phyloP scores from a whole-genome alignment of 129 eudicot genomes.

The Lonicera japonica region DNA sequence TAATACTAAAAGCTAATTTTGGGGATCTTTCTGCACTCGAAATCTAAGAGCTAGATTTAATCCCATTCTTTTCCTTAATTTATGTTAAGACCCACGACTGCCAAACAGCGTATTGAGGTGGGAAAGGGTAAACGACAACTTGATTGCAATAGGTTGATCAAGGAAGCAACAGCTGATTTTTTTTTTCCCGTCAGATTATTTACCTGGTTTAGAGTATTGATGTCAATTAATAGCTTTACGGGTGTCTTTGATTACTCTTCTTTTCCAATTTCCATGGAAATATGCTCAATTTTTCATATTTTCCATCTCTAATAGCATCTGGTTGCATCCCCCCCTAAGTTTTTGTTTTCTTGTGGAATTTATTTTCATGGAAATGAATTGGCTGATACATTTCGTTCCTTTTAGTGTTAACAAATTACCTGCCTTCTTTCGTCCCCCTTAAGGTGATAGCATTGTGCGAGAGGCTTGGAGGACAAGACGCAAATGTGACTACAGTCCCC shows the following conservation, averaged over 20 bases:
- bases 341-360: too few species aligned
- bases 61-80: not conserved
- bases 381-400: not conserved
- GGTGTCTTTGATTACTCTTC: too few species aligned
- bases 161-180: too few species aligned
- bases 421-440: not conserved
- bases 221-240: too few species aligned
- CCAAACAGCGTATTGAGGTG: not conserved
- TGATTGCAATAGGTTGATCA: not conserved
- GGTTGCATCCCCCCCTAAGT: too few species aligned
- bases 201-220: not conserved
- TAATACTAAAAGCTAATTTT: not conserved
- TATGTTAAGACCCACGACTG: not conserved
- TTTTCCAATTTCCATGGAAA: too few species aligned
- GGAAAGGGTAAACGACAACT: not conserved
- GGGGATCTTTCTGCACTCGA: not conserved
- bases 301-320: too few species aligned
- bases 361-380: too few species aligned
- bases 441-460: constrained; percentile 96
- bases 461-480: constrained; percentile 99
- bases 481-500: constrained; percentile 95
- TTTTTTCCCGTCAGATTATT: too few species aligned
- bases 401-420: not conserved
- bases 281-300: too few species aligned
- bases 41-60: not conserved